phyloP scores from a whole-genome alignment of 768 basidiomycete species.

The Cubamyces lactineus region DNA sequence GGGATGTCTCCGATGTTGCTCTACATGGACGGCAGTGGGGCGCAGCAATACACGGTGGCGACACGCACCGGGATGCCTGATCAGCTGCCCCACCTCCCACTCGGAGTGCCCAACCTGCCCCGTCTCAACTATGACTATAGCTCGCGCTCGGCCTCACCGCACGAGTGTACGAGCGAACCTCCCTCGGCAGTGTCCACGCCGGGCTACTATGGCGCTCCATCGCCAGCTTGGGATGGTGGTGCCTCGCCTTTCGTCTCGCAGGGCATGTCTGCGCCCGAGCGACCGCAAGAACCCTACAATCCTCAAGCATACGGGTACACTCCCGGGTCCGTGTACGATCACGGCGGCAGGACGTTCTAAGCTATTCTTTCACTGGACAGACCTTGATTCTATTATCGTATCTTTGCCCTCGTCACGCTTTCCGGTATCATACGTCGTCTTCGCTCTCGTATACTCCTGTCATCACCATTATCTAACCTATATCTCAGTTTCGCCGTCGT shows the following conservation, averaged over 20 bases:
- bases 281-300: constrained; percentile 11
- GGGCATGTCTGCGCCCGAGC: background rate
- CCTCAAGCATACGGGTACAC: background rate
- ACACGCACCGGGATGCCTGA: background rate
- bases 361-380: background rate
- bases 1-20: constrained; percentile 7
- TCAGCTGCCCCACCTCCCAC: constrained; percentile 13
- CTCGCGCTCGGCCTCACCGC: constrained; percentile 11
- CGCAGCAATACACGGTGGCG: background rate
- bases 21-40: constrained; percentile 1
- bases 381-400: background rate
- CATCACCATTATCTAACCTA: background rate
- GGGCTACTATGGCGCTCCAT: constrained; percentile 5
- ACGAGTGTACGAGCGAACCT: constrained; percentile 9
- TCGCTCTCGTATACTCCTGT: constrained; percentile 4
- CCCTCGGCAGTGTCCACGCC: constrained; percentile 12
- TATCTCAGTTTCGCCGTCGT: background rate
- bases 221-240: background rate
- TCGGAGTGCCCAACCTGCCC: constrained; percentile 17
- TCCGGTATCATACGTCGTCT: constrained; percentile 18
- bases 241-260: background rate
- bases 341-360: constrained; percentile 5
- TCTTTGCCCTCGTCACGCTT: constrained; percentile 1
- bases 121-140: constrained; percentile 17
- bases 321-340: constrained; percentile 3